Percentiles rank a stretch among this genome's conserved stretches.
These are phyloP conservation scores for Phytophthora sansomeana DNA, from an alignment of 352 stramenopile species.

Conservation along the genomic window DNA sequence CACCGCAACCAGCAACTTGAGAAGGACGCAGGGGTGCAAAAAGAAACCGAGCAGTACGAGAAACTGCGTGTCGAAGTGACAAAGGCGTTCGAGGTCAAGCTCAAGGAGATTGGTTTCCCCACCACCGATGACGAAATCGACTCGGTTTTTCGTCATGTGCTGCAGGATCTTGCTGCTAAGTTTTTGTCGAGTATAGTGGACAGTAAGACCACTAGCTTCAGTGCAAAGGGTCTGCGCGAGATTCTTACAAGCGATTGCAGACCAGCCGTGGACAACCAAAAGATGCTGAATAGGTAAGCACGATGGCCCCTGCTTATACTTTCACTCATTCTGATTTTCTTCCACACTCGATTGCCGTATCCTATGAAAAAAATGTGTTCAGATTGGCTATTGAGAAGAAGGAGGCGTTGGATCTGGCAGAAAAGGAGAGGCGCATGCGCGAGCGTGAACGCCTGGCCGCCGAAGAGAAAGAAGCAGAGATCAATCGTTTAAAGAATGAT, in stretches of 20 bases:
- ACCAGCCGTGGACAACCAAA: slow-evolving; percentile 73
- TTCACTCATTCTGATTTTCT: not conserved
- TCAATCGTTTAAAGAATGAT: slow-evolving; percentile 69
- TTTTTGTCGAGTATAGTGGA: slow-evolving; percentile 63
- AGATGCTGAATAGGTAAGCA: slow-evolving; percentile 68
- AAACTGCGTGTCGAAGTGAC: slow-evolving; percentile 61
- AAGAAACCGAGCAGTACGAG: slow-evolving; percentile 73
- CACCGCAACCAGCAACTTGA: slow-evolving; percentile 70
- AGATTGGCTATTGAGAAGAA: slow-evolving; percentile 77
- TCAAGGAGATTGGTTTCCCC: slow-evolving; percentile 64
- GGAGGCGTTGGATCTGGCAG: slow-evolving; percentile 56
- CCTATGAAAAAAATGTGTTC: slow-evolving; percentile 8
- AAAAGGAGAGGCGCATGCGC: slow-evolving; percentile 67
- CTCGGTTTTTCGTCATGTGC: slow-evolving; percentile 55
- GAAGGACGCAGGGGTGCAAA: slow-evolving; percentile 60
- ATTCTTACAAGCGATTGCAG: slow-evolving; percentile 69
- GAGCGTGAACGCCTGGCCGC: slow-evolving; percentile 61
- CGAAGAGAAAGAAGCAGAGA: slow-evolving; percentile 68
- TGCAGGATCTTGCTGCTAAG: slow-evolving; percentile 67
- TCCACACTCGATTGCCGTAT: not conserved
- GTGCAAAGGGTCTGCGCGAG: slow-evolving; percentile 56
- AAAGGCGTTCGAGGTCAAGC: slow-evolving; percentile 59
- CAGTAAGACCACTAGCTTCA: slow-evolving; percentile 49
- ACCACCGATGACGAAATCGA: slow-evolving; percentile 75
- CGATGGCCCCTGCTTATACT: not conserved